Evolutionary conservation across 352 stramenopile species (phyloP).

Genomic region (Globisporangium alternatum): DNA sequence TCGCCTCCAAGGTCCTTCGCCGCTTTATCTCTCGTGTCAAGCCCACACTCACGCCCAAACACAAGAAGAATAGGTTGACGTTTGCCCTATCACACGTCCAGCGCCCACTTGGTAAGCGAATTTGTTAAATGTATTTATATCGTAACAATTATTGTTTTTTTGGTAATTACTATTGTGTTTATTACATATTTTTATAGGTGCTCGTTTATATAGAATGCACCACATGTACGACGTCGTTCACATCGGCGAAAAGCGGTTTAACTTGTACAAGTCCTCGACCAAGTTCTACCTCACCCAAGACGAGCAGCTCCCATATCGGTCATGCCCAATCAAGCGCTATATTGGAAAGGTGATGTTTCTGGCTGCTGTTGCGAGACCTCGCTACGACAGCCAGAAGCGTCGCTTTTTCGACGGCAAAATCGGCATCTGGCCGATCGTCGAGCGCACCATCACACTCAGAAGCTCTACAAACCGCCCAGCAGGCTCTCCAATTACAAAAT

Average conservation of each 20-base stretch:
- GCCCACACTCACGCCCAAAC: not conserved
- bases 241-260: not conserved
- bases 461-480: not conserved
- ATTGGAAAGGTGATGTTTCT: slow-evolving; percentile 10
- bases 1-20: not conserved
- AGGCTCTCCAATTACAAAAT: not conserved
- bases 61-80: not conserved
- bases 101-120: not conserved
- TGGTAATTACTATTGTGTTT: not conserved
- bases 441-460: not conserved
- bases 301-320: not conserved
- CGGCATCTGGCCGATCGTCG: not conserved
- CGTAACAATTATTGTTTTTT: too few species aligned
- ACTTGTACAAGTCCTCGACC: not conserved
- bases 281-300: not conserved
- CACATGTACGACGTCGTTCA: not conserved
- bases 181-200: not conserved
- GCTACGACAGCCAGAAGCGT: not conserved
- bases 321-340: not conserved
- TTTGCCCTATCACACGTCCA: not conserved
- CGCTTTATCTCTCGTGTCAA: not conserved
- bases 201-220: not conserved
- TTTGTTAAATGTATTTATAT: not conserved
- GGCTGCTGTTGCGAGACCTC: not conserved
- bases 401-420: slow-evolving; percentile 2